Percentiles rank a stretch among this genome's conserved stretches.
Conservation (phyloP, 257 asterid species). For the Penstemon davidsonii region DNA sequence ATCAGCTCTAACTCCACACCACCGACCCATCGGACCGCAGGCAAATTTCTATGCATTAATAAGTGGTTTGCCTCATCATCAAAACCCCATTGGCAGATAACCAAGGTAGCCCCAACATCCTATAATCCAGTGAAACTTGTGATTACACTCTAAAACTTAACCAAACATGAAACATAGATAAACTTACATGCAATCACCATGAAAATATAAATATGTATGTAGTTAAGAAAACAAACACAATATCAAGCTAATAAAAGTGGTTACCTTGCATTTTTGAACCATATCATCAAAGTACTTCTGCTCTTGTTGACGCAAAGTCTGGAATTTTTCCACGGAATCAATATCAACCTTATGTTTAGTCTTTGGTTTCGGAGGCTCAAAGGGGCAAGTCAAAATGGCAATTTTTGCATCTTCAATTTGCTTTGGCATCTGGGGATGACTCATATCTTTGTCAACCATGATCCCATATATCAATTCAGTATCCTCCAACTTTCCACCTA, state of each 20-base stretch:
- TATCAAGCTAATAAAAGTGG: conserved; percentile 12
- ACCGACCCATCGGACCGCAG: conserved; percentile 78
- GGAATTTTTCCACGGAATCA: conserved; percentile 89
- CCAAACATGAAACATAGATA: conserved; percentile 17
- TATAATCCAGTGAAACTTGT: conserved; percentile 36
- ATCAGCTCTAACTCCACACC: conserved; percentile 73
- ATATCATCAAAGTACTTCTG: conserved; percentile 91
- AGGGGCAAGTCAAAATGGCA: conserved; percentile 93
- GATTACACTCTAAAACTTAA: conserved; percentile 22
- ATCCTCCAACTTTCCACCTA: conserved; percentile 96
- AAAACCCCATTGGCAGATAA: conserved; percentile 98
- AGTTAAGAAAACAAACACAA: background rate
- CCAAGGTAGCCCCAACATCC: conserved; percentile 97
- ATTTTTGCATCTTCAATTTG: conserved; percentile 85
- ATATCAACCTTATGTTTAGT: conserved; percentile 98
- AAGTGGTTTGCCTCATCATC: conserved; percentile 98
- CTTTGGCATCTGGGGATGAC: conserved; percentile 99
- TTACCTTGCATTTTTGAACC: conserved; percentile 98
- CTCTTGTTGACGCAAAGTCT: conserved; percentile 79
- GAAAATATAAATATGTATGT: background rate
- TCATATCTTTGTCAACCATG: conserved; percentile 92
- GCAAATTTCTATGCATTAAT: conserved; percentile 72
- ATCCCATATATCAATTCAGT: conserved; percentile 88
- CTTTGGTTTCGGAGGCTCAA: conserved; percentile 99
- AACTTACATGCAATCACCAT: conserved; percentile 9